Evolutionary conservation across 2,329 filamentous ascomycete species (phyloP), one percentile per base, ranked within the genome.

Genomic region (Pestalotiopsis sp.): DNA sequence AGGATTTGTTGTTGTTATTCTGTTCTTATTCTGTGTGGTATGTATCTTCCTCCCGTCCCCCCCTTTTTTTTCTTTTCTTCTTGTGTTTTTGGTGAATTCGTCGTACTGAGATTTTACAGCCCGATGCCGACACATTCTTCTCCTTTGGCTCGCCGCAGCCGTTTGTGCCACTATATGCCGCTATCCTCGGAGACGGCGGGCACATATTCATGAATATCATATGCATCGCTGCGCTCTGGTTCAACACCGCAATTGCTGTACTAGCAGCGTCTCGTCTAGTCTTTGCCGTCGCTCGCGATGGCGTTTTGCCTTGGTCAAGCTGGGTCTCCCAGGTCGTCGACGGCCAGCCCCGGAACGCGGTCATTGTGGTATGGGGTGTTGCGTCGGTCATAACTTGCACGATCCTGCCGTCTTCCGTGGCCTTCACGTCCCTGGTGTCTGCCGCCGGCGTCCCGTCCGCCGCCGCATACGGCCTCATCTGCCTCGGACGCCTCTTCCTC

Each of bases 191-290:
- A 2, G 77, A 84, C 62, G 83, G 86, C 4, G 87, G 85, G 0
- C 88, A 90, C 71, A 81, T 90, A n/a, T 81, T 88, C 68, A 90
- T 90, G 87, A 88, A 87, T 70, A 76, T 89, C n/a, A 77, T 90
- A 61, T 88, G 85, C 78, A 80, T 88, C 39, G 69, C 82, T 9
- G 81, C 83, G 0, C 73, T 85, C 2, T 85, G 82, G 83, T 85
- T 88, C 79, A 90, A 90, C 75, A 89, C 87, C 1, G 87, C 87
- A 0, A 87, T 90, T 68, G 86, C 87, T 23, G 84, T 89, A 59
- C 82, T 88, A 13, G 88, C 87, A 7, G 86, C 86, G 14, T 90
- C 87, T 3, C 84, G 88, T n/a, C 81, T 90, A 1, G 87, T 90
- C 71, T 90, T 89, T 75, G 88, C 88, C 57, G 87, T 90, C 3